Percentiles rank a stretch among this genome's conserved stretches.
These are phyloP conservation scores for Microsporum ferrugineum DNA, from an alignment of 2,329 filamentous ascomycete species.

Conservation along the genomic window DNA sequence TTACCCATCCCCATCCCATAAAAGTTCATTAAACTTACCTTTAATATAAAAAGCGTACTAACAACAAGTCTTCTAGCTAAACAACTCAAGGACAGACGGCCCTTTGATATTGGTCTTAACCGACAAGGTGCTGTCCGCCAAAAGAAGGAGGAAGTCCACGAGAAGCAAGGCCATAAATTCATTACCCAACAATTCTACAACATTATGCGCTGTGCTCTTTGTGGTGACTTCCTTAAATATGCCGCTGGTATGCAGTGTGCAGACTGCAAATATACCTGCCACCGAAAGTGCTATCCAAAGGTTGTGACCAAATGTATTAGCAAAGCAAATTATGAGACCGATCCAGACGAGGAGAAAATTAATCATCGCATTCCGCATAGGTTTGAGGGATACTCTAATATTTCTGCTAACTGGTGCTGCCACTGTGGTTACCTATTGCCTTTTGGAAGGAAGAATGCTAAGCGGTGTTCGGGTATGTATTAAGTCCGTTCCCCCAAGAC, in stretches of 20 bases:
- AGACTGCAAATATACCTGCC: conserved; percentile 98
- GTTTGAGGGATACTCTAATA: conserved; percentile 92
- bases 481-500: background rate
- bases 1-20: background rate
- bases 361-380: conserved; percentile 98
- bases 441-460: conserved; percentile 86
- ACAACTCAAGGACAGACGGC: conserved; percentile 69
- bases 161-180: conserved; percentile 99
- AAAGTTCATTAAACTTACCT: background rate
- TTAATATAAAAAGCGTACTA: conserved; percentile 13
- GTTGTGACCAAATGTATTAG: conserved; percentile 99
- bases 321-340: conserved; percentile 96
- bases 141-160: conserved; percentile 94
- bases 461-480: conserved; percentile 68
- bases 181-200: conserved; percentile 99
- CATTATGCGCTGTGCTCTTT: conserved; percentile 98
- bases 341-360: conserved; percentile 98
- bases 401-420: conserved; percentile 98
- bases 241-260: conserved; percentile 98
- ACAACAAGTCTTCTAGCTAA: conserved; percentile 46
- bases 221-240: conserved; percentile 96
- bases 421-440: conserved; percentile 95
- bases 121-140: conserved; percentile 94
- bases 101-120: conserved; percentile 78
- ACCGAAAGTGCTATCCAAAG: conserved; percentile 91